Conservation (phyloP, 73 alveolate genomes). For the Durusdinium trenchii region DNA sequence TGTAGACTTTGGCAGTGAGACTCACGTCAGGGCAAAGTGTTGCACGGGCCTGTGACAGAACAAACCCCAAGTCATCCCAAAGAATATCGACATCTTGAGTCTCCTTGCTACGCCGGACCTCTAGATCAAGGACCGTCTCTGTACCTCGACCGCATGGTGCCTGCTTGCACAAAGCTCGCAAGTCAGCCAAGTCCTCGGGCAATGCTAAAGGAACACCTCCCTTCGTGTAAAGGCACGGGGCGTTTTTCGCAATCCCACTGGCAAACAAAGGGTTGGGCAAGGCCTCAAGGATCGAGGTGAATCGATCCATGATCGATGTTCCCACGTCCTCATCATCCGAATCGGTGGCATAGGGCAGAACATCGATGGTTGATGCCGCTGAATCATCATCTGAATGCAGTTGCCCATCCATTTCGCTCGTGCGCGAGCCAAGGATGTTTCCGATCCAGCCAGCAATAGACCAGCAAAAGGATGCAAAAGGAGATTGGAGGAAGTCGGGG, state of each 20-base stretch:
- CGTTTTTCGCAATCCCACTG: neutral
- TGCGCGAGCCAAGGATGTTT: no score
- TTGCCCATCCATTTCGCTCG: neutral
- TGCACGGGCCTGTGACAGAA: neutral
- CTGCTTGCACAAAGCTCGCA: no score
- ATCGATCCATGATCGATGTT: neutral
- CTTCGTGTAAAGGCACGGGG: neutral
- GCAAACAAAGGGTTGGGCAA: slow-evolving; percentile 1
- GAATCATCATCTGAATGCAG: neutral
- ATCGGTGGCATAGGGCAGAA: neutral
- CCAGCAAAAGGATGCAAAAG: no score
- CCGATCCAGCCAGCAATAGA: no score
- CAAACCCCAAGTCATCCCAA: neutral
- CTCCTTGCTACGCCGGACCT: neutral
- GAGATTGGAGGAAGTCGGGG: no score
- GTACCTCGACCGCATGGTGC: neutral
- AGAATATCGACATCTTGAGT: neutral
- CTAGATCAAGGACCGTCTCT: neutral
- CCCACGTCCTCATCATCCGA: neutral
- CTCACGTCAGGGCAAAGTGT: neutral
- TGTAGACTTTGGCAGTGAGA: neutral
- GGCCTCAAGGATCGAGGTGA: neutral
- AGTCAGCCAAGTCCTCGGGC: no score
- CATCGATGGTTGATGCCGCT: neutral
- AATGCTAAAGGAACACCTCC: no score